Conservation (phyloP, 2,329 filamentous ascomycete species). For the Nannizzia gypsea region DNA sequence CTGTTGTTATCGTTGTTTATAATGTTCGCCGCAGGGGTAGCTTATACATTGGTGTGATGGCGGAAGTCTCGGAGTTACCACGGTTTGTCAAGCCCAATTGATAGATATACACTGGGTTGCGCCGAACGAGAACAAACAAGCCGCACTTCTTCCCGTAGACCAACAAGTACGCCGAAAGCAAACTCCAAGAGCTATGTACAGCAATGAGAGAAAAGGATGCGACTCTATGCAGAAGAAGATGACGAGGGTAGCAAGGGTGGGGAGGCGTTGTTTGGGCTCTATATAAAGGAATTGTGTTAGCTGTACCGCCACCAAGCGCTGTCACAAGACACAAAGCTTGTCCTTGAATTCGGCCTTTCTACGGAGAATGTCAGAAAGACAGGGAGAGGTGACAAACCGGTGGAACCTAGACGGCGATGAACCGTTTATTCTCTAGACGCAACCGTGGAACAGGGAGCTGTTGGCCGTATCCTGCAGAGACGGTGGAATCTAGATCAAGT, state of each 20-base stretch:
- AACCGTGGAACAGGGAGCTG: neutral
- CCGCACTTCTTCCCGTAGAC: neutral
- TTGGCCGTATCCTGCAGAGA: neutral
- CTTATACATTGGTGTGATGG: neutral
- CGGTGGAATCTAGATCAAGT: neutral
- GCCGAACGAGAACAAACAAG: neutral
- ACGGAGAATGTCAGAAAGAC: too few relatives aligned
- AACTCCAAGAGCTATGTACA: conserved; percentile 1
- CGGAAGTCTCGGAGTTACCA: neutral
- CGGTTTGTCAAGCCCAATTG: conserved; percentile 1
- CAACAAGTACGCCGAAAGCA: neutral
- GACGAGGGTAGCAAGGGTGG: neutral
- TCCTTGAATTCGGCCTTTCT: neutral
- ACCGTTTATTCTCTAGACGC: neutral
- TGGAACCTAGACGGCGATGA: neutral
- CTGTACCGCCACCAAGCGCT: neutral
- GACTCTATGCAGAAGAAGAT: neutral
- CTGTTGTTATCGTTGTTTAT: neutral
- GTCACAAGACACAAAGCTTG: conserved; percentile 4
- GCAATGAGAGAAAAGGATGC: neutral
- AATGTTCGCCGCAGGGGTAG: neutral
- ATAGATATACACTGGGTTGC: neutral
- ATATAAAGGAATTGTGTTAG: neutral
- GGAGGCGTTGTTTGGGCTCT: neutral
- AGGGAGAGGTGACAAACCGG: neutral